Base-by-base conservation (phyloP, 2,329 filamentous ascomycete species). In the Pseudogymnoascus destructans region DNA sequence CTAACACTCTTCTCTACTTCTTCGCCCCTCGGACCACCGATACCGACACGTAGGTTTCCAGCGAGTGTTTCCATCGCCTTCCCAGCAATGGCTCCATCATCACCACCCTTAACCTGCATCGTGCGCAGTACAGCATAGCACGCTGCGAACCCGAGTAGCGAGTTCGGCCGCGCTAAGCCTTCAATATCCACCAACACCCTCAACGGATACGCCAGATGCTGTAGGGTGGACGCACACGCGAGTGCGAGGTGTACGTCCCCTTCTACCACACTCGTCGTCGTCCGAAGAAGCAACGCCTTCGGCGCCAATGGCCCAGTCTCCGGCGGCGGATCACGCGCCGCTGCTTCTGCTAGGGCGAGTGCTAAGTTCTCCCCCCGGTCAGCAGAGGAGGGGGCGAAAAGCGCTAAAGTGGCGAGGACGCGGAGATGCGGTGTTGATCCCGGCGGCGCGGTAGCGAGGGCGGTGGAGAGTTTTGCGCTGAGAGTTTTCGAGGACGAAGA, bases 371-470 rank as follows among this genome's bases (percentile, higher is more conserved):
- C 54, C 0, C 6, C 35, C 65, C 61, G 60, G 70, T 63, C 63
- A 79, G 74, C 23, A 79, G 72, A 23, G 77, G 35, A 17, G 7
- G 15, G 17, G 7, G 35, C 69, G 13, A 85, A 70, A 15, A 84
- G 73, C 3, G 82, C 80, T 19, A 78, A 78, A 2, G 81, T 78
- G 30, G 84, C 75, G 1, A 83, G 72, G 19, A 79, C 80, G 32
- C 81, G 80, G 13, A 79, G 73, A 61, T 82, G 80, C 13, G 87
- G 85, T 19, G 82, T 81, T 1, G 89, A 95, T 10, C 86, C 87
- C 35, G 86, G 82, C 0, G 92, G 92, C 0, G 91, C 88, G 6
- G 83, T 79, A 59, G 80, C 79, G 61, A 89, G 76, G 1, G 91
- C 89, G 32, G 88, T 75, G 68, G 38, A 64, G 33, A 75, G 72